These are phyloP conservation scores for Iris pallida DNA, from an alignment of 116 monocot genomes.

Conservation along the genomic window DNA sequence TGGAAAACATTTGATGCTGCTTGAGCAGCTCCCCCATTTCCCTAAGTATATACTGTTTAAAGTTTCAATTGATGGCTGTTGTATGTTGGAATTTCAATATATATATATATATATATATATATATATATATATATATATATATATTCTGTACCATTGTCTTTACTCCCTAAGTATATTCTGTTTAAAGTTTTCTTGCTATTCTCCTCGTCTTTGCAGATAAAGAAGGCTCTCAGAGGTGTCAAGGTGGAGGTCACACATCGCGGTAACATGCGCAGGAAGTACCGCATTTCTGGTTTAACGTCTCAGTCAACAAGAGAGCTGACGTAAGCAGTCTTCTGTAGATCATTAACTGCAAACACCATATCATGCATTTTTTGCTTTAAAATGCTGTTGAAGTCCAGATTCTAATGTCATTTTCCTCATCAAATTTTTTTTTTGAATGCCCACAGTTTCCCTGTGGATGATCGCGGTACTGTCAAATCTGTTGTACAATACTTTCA, in stretches of 20 bases:
- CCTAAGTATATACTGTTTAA: too few relatives aligned
- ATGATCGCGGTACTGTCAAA: slow-evolving; percentile 65
- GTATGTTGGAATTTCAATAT: too few relatives aligned
- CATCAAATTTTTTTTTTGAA: background rate
- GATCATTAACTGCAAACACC: too few relatives aligned
- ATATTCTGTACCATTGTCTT: background rate
- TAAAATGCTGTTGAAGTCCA: background rate
- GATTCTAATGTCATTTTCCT: background rate
- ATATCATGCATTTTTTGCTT: background rate
- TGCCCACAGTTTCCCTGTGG: slow-evolving; percentile 49
- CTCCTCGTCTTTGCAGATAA: slow-evolving; percentile 42
- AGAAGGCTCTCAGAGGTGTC: slow-evolving; percentile 84
- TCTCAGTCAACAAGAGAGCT: slow-evolving; percentile 77
- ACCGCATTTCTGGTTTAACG: slow-evolving; percentile 81
- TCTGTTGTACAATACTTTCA: slow-evolving; percentile 65
- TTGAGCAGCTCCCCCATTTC: too few relatives aligned
- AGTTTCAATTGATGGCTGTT: too few relatives aligned
- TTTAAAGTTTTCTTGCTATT: background rate
- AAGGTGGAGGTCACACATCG: slow-evolving; percentile 91
- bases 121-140: background rate
- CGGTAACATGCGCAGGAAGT: slow-evolving; percentile 83
- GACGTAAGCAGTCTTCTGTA: slow-evolving; percentile 33
- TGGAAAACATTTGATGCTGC: too few relatives aligned
- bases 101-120: background rate
- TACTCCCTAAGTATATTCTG: too few relatives aligned